Base-by-base conservation (phyloP, 2,329 filamentous ascomycete species). In the Ustilaginoidea virens region DNA sequence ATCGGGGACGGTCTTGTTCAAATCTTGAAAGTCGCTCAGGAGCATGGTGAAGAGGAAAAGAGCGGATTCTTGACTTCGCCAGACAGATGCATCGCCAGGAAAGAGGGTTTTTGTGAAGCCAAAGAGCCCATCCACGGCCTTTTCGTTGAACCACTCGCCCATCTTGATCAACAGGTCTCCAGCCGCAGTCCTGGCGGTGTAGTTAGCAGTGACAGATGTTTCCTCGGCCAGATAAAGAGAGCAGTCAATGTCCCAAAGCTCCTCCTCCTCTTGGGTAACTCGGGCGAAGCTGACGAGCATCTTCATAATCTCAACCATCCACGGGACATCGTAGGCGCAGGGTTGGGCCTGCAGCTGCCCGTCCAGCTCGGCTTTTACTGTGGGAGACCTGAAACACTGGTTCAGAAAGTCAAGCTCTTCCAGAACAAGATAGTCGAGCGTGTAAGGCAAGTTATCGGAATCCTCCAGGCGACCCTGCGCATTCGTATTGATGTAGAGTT, bases 321-420 rank as follows among this genome's bases (percentile, higher is more conserved):
- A 96, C 6, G 74, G 72, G 2, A 76, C 74, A 7, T 71, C 66
- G 32, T 72, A 65, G 3, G 70, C 68, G 17, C 63, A 62, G 28
- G 64, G 58, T 33, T 72, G 64, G 11, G 69, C 55, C 39, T 53
- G 68, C 51, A 94, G 60, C 53, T 92, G 80, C 26, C 73, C 68
- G 39, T 87, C 77, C n/a, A 98, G 71, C 51, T 94, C 81, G 37
- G 81, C 76, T 40, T 85, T 80, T 2, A 98, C 86, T 0, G 83
- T 82, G 4, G 82, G 76, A 5, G 87, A 87, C 38, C 82, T 76
- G 38, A 98, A 67, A 50, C 86, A 86, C 33, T 85, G 77, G 54
- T 93, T 90, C 48, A 98, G 70, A 46, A 96, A 86, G 53, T 98
- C 90, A 15, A 98, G 64, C 51, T 96, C 86, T 51, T 98, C 90